A percentile compares a stretch with the other conserved stretches of the same genome.
phyloP scores from a whole-genome alignment of 352 stramenopile genomes.

The Phytophthora tentaculata region DNA sequence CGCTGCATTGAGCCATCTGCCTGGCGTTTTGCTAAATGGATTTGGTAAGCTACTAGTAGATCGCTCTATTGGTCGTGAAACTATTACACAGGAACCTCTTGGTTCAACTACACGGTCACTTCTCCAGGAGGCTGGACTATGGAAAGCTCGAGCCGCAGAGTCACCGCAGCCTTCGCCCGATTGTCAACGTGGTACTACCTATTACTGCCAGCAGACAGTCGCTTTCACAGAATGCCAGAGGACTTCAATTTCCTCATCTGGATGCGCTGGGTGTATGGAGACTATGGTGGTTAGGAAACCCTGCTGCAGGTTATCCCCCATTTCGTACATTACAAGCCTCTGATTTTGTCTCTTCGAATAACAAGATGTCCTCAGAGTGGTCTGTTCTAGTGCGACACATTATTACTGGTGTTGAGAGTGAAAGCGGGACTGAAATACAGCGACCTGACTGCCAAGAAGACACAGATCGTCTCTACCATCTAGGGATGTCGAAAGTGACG shows the following conservation, averaged over 20 bases:
- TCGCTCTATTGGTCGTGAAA: background rate
- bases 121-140: constrained; percentile 7
- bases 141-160: background rate
- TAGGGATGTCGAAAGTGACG: too few species aligned
- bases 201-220: background rate
- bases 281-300: constrained; percentile 12
- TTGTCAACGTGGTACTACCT: background rate
- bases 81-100: background rate
- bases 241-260: constrained; percentile 10
- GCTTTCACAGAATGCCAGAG: constrained; percentile 13
- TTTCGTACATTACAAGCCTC: constrained; percentile 8
- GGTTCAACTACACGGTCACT: background rate
- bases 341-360: constrained; percentile 7
- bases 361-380: constrained; percentile 16
- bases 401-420: background rate
- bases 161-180: too few species aligned
- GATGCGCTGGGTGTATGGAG: constrained; percentile 15
- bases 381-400: constrained; percentile 13
- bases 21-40: constrained; percentile 1
- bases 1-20: background rate
- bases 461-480: too few species aligned
- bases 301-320: background rate
- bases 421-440: too few species aligned
- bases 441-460: too few species aligned
- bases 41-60: constrained; percentile 10